These are phyloP conservation scores for Tillandsia leiboldiana DNA, from an alignment of 176 grass and related monocot species.

Conservation along the genomic window DNA sequence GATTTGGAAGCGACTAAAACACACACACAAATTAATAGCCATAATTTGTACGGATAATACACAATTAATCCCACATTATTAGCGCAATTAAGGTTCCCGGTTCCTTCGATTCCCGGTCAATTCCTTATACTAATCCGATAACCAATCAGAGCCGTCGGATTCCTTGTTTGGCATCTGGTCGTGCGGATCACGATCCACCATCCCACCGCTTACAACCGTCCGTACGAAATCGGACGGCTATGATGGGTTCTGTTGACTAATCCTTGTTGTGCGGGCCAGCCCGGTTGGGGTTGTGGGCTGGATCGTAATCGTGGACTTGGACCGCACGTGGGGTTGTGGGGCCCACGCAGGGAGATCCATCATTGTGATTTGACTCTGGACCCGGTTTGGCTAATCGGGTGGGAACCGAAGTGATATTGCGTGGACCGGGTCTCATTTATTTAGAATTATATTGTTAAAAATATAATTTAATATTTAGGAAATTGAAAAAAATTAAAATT, in stretches of 20 bases:
- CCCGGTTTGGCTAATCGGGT: neutral
- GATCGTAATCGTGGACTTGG: neutral
- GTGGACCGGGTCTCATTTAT: too few species aligned
- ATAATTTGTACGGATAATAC: neutral
- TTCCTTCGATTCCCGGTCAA: too few species aligned
- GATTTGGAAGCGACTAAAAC: neutral
- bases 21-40: neutral
- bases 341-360: neutral
- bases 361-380: slow-evolving; percentile 1
- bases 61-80: neutral
- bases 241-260: neutral
- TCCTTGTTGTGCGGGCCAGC: neutral
- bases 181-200: neutral
- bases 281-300: too few species aligned
- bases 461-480: too few species aligned
- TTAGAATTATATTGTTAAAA: too few species aligned
- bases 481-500: too few species aligned
- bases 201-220: neutral
- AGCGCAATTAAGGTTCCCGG: neutral
- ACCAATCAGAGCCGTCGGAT: neutral
- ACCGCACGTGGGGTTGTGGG: neutral
- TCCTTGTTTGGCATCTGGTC: neutral
- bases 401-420: neutral
- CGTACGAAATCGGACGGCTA: neutral
- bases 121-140: neutral